These are phyloP conservation scores for Pseudomonodictys pantanalensis DNA, from an alignment of 495 filamentous ascomycete species.

Conservation along the genomic window DNA sequence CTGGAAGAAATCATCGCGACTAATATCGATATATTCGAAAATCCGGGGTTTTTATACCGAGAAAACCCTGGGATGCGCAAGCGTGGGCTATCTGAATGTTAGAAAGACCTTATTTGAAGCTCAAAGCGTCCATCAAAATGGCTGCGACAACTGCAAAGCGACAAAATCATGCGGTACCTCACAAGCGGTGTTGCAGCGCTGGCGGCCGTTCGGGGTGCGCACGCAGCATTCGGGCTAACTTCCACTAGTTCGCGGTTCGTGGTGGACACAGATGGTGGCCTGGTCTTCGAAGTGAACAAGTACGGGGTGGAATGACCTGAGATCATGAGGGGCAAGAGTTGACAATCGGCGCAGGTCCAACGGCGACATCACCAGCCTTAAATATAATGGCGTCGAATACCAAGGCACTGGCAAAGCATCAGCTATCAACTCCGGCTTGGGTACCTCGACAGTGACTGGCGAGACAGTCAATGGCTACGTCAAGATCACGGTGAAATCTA, in stretches of 20 bases:
- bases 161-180: conserved; percentile 1
- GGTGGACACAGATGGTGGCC: conserved; percentile 21
- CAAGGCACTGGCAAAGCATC: conserved; percentile 15
- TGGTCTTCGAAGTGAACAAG: conserved; percentile 23
- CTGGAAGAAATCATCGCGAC: too few relatives aligned
- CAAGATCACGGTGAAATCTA: conserved; percentile 24
- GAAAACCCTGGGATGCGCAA: too few relatives aligned
- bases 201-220: neutral
- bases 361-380: conserved; percentile 23
- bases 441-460: conserved; percentile 21
- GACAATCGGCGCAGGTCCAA: conserved; percentile 4
- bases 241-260: conserved; percentile 17
- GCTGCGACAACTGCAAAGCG: too few relatives aligned
- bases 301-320: neutral
- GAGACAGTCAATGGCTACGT: conserved; percentile 22
- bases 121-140: too few relatives aligned
- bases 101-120: too few relatives aligned
- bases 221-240: conserved; percentile 18
- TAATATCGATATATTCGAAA: too few relatives aligned
- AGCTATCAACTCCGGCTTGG: conserved; percentile 27
- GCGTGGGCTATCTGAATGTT: too few relatives aligned
- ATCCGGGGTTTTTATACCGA: too few relatives aligned
- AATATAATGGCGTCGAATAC: conserved; percentile 26
- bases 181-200: neutral
- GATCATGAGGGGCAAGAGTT: neutral